Conservation (phyloP, 1,139 yeast species). For the Taphrina betulina region DNA sequence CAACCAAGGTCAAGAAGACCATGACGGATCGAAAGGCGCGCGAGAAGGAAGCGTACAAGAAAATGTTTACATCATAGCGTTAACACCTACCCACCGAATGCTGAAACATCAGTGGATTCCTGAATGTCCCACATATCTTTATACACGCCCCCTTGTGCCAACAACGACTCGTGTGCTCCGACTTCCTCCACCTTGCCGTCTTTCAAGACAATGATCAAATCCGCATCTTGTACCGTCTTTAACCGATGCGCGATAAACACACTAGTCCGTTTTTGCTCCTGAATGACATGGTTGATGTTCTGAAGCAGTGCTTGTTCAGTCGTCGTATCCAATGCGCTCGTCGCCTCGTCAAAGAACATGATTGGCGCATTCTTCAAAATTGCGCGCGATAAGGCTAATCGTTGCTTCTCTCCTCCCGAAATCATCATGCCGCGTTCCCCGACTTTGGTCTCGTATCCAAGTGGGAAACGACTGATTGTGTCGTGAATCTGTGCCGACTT, state of each 20-base stretch:
- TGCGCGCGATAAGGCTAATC: slow-evolving; percentile 88
- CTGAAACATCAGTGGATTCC: slow-evolving; percentile 62
- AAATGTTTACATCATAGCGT: slow-evolving; percentile 60
- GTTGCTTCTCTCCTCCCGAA: slow-evolving; percentile 96
- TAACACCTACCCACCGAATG: too few relatives aligned
- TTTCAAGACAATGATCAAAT: slow-evolving; percentile 82
- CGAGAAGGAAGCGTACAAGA: slow-evolving; percentile 81
- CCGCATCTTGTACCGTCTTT: slow-evolving; percentile 91
- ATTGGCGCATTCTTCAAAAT: slow-evolving; percentile 81
- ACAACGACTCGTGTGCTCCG: slow-evolving; percentile 70
- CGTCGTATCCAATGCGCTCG: slow-evolving; percentile 93
- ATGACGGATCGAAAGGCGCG: slow-evolving; percentile 60
- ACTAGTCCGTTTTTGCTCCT: slow-evolving; percentile 56
- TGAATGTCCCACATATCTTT: slow-evolving; percentile 86
- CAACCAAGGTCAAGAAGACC: slow-evolving; percentile 58
- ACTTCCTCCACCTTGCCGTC: slow-evolving; percentile 81
- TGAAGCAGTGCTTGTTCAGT: slow-evolving; percentile 76
- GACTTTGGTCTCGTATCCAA: slow-evolving; percentile 81
- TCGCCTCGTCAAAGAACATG: slow-evolving; percentile 94
- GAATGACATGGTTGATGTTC: slow-evolving; percentile 47
- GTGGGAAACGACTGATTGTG: slow-evolving; percentile 65
- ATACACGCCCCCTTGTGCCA: slow-evolving; percentile 59
- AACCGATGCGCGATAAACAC: slow-evolving; percentile 91
- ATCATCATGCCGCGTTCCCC: slow-evolving; percentile 99
- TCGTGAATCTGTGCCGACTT: slow-evolving; percentile 60